phyloP scores from a whole-genome alignment of 2,329 filamentous ascomycete genomes.

The Cordyceps javanica region DNA sequence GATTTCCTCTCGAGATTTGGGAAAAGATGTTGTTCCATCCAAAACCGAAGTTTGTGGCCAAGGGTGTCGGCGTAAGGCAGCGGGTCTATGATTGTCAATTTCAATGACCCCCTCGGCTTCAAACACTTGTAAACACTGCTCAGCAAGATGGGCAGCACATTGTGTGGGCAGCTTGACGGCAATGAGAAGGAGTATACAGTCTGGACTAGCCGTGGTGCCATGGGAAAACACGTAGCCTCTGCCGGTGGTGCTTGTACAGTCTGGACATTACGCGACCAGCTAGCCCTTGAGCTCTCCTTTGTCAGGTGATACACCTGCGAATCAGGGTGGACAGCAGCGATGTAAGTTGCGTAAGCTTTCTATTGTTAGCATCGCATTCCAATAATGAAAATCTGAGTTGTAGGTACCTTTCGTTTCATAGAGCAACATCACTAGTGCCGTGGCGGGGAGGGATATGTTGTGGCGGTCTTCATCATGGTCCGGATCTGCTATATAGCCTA shows the following conservation, averaged over 20 bases:
- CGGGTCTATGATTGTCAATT: conserved; percentile 58
- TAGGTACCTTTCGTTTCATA: conserved; percentile 8
- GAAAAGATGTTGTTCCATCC: conserved; percentile 57
- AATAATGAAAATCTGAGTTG: background rate
- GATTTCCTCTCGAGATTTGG: conserved; percentile 53
- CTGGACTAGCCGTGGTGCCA: conserved; percentile 39
- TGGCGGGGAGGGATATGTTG: background rate
- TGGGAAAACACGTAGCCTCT: conserved; percentile 28
- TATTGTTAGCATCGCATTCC: background rate
- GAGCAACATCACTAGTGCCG: background rate
- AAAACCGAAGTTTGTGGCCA: conserved; percentile 51
- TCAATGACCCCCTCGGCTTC: conserved; percentile 45
- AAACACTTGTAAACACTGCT: conserved; percentile 38
- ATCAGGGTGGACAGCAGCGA: conserved; percentile 37
- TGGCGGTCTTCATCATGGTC: background rate
- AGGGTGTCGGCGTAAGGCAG: conserved; percentile 48
- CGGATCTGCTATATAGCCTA: conserved; percentile 23
- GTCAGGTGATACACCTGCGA: conserved; percentile 42
- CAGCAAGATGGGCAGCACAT: conserved; percentile 43
- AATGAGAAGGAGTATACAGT: conserved; percentile 48
- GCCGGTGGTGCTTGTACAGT: conserved; percentile 34
- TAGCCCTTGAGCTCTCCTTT: conserved; percentile 25
- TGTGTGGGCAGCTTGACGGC: conserved; percentile 46
- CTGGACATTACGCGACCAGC: conserved; percentile 23
- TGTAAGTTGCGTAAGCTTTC: conserved; percentile 34